phyloP scores from a whole-genome alignment of 352 stramenopile species.

The Phytopythium litorale region DNA sequence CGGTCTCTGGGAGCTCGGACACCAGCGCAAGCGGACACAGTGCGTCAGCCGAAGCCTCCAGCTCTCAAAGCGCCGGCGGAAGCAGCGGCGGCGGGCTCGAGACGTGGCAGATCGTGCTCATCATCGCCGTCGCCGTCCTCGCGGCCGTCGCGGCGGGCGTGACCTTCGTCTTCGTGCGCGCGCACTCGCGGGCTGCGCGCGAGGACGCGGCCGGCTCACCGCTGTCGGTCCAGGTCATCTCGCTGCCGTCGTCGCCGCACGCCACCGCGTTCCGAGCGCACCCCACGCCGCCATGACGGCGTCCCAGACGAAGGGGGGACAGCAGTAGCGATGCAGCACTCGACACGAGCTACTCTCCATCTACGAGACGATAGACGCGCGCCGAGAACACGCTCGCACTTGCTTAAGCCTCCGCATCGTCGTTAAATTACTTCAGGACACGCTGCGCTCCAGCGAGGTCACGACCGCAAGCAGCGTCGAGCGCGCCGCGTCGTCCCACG shows the following conservation, averaged over 20 bases:
- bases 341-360: too few relatives aligned
- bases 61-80: neutral
- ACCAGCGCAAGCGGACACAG: neutral
- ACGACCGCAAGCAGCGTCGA: constrained; percentile 31
- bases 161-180: neutral
- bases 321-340: neutral
- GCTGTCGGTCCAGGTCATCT: neutral
- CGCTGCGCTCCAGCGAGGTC: constrained; percentile 15
- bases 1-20: neutral
- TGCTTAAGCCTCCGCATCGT: too few relatives aligned
- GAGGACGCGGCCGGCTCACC: neutral
- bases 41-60: neutral
- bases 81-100: neutral
- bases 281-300: neutral
- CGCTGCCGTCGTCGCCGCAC: neutral
- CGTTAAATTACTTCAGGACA: neutral
- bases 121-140: neutral
- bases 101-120: neutral
- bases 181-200: neutral
- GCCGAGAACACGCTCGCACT: too few relatives aligned
- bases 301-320: neutral
- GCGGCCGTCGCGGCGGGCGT: neutral
- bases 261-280: neutral
- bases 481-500: constrained; percentile 26
- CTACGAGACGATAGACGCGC: too few relatives aligned